phyloP scores from a whole-genome alignment of 2,329 filamentous ascomycete species.

The Fusarium nurragi region DNA sequence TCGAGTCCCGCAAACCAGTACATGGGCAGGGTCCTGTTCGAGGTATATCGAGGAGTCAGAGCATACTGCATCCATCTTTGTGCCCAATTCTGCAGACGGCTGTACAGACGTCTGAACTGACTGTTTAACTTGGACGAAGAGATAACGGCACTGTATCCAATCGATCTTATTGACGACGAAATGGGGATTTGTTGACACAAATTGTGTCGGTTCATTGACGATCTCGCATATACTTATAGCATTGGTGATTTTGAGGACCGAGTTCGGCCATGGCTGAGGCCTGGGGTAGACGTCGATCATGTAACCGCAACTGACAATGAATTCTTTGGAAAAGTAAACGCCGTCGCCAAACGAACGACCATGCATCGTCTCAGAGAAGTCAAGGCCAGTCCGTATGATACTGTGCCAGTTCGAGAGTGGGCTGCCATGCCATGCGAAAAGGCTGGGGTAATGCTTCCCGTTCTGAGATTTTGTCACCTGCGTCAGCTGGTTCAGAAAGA shows the following conservation, averaged over 20 bases:
- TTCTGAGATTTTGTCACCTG: constrained; percentile 46
- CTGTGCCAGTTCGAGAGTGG: constrained; percentile 83
- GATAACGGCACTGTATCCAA: constrained; percentile 91
- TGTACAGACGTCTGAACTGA: no score
- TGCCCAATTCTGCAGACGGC: not conserved
- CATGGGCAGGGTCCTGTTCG: constrained; percentile 39
- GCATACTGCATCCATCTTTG: not conserved
- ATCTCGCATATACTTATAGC: constrained; percentile 86
- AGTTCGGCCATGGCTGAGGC: constrained; percentile 69
- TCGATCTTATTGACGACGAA: constrained; percentile 79
- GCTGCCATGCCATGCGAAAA: constrained; percentile 92
- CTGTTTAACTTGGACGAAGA: constrained; percentile 64
- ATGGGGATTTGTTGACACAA: constrained; percentile 63
- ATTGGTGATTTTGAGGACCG: constrained; percentile 64
- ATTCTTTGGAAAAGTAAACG: constrained; percentile 74
- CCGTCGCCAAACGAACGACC: constrained; percentile 81
- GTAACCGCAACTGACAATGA: constrained; percentile 27
- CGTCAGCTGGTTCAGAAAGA: constrained; percentile 73
- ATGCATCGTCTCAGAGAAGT: constrained; percentile 70
- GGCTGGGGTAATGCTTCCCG: constrained; percentile 65
- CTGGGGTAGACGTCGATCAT: not conserved
- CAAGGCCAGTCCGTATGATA: constrained; percentile 83
- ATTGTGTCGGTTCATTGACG: constrained; percentile 75
- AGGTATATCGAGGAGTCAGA: constrained; percentile 35
- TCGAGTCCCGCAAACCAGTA: not conserved